Evolutionary conservation across 139 green algal genomes (phyloP).

Genomic region (Microglena sp.): DNA sequence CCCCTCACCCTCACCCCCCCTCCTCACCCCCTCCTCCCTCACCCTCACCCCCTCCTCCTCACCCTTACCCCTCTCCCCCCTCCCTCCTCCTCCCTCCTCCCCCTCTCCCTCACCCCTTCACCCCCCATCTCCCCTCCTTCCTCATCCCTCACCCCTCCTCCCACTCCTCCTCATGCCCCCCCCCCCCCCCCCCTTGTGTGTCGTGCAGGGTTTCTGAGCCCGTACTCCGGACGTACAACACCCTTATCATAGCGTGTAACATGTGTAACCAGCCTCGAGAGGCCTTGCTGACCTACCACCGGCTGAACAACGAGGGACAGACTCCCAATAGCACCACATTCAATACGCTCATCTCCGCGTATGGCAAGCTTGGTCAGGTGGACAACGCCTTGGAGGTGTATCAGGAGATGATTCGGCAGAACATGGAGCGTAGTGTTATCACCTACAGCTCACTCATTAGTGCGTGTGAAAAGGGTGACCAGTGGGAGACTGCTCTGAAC

Average conservation of each 20-base stretch:
- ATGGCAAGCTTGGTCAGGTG: constrained; percentile 25
- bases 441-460: constrained; percentile 76
- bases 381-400: constrained; percentile 10
- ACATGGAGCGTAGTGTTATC: constrained; percentile 60
- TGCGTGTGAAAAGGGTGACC: constrained; percentile 63
- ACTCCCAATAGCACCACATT: constrained; percentile 33
- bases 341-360: constrained; percentile 47
- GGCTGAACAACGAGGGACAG: constrained; percentile 60
- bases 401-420: constrained; percentile 51
- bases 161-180: too few relatives aligned
- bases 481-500: constrained; percentile 69
- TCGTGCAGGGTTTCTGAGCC: constrained; percentile 54
- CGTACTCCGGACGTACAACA: constrained; percentile 79
- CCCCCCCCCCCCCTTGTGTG: too few relatives aligned
- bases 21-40: too few relatives aligned
- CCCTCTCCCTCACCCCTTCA: too few relatives aligned
- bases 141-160: too few relatives aligned
- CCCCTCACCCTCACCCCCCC: too few relatives aligned
- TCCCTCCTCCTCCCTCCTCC: too few relatives aligned
- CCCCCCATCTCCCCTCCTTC: too few relatives aligned
- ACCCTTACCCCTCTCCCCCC: too few relatives aligned
- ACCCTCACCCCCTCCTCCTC: too few relatives aligned
- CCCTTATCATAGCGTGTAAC: constrained; percentile 79
- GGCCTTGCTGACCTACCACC: constrained; percentile 45
- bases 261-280: constrained; percentile 70